Base-by-base conservation (phyloP, 1,139 yeast genomes). In the Yamadazyma kanchanaburiensis region DNA sequence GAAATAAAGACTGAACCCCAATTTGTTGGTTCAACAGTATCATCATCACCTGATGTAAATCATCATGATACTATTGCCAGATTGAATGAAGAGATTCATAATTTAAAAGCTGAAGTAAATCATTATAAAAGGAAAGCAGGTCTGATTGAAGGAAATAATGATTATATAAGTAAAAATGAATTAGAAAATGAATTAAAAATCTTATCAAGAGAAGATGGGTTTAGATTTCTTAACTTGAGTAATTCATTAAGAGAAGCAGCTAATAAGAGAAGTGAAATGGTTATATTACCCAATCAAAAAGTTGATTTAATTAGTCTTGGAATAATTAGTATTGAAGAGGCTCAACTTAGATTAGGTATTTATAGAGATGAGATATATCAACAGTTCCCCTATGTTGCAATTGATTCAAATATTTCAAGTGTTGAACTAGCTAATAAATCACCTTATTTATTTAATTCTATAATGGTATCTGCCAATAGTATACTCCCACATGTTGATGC, bases 401-500 rank as follows among this genome's bases (percentile, higher is more conserved):
- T 85, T 12, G 67, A 61, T 19, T 48, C 84, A 3, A 73, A 77
- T 0, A 54, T 48, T 0, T 56, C 61, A 15, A 53, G 73, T 2
- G 65, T 74, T 3, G 62, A 60, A 12, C 48, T 87, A 30, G 62
- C 79, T 28, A 49, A 49, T 6, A 55, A 66, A 2, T 69, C 66
- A 30, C 95, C 94, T 2, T 62, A 73, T 24, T 53, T 87, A 27
- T 75, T 85, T 42, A 70, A 80, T 28, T 65, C 84, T 1, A 58
- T 86, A 14, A 74, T 87, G 74, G 70, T 85, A 1, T 69, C 78
- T 9, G 61, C 85, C 1, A 74, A 82, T 5, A 51, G 69, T 22
- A 56, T 71, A 6, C 40, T 64, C 34, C 54, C 64, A 8, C 55
- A 59, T 2, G 47, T 54, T 5, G 52, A 60, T 22, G 37, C 49